Percentiles rank a stretch among this genome's conserved stretches.
Conservation (phyloP, 306 rosid species). For the Cucumis cinereus region DNA sequence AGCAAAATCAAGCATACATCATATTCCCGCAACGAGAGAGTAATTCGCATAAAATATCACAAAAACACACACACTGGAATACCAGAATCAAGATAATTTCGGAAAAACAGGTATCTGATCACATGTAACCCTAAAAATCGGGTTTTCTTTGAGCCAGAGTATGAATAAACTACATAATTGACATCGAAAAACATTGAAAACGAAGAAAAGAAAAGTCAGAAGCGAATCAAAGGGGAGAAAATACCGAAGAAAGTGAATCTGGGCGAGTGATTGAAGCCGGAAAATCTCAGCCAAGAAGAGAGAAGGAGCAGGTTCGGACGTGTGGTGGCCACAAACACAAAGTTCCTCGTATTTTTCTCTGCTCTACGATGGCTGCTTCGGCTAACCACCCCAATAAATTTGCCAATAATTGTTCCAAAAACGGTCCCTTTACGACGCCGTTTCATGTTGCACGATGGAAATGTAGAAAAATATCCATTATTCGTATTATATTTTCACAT, state of each 20-base stretch:
- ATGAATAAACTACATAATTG: neutral
- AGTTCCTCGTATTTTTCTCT: neutral
- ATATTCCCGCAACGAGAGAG: neutral
- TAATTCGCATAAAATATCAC: neutral
- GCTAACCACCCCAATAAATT: neutral
- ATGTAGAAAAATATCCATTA: too few species aligned
- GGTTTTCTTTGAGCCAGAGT: neutral
- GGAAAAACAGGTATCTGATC: neutral
- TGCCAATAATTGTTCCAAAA: neutral
- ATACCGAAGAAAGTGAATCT: slow-evolving; percentile 3
- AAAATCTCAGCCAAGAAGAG: neutral
- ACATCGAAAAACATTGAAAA: neutral
- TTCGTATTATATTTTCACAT: too few species aligned
- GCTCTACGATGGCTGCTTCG: neutral
- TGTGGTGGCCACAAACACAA: slow-evolving; percentile 40
- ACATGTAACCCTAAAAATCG: neutral
- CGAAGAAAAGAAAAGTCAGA: neutral
- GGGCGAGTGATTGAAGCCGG: neutral
- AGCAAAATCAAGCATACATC: neutral
- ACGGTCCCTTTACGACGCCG: neutral
- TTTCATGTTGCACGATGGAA: neutral
- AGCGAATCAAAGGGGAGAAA: slow-evolving; percentile 12
- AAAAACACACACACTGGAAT: neutral
- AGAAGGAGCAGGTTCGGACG: slow-evolving; percentile 15
- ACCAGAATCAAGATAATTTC: slow-evolving; percentile 8